These are phyloP conservation scores for Beauveria pseudobassiana DNA, from an alignment of 2,329 filamentous ascomycete species.

Conservation along the genomic window DNA sequence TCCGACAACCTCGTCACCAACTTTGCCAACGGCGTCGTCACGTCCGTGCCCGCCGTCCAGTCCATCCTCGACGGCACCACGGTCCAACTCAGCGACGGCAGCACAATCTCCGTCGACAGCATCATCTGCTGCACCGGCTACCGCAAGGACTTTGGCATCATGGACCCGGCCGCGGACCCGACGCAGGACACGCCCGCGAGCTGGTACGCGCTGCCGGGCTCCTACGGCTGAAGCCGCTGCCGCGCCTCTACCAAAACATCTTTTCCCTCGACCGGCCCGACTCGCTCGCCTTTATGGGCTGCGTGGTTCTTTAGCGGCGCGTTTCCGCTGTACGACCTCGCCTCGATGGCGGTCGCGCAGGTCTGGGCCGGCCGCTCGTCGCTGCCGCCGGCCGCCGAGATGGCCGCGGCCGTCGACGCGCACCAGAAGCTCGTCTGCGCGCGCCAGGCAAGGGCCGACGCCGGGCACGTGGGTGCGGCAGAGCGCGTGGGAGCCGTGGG, in stretches of 20 bases:
- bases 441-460: slow-evolving; percentile 21
- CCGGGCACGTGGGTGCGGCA: slow-evolving; percentile 22
- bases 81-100: slow-evolving; percentile 22
- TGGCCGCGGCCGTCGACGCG: slow-evolving; percentile 27
- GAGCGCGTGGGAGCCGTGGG: slow-evolving; percentile 30
- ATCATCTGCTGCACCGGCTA: slow-evolving; percentile 31
- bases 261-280: slow-evolving; percentile 35
- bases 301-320: slow-evolving; percentile 27
- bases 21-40: slow-evolving; percentile 29
- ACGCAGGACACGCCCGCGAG: slow-evolving; percentile 17
- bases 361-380: slow-evolving; percentile 31
- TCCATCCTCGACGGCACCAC: slow-evolving; percentile 20
- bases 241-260: slow-evolving; percentile 35
- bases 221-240: slow-evolving; percentile 22
- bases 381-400: slow-evolving; percentile 28
- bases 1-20: slow-evolving; percentile 23
- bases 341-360: slow-evolving; percentile 35
- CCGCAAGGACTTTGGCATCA: slow-evolving; percentile 19
- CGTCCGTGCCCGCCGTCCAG: slow-evolving; percentile 26
- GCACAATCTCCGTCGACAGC: slow-evolving; percentile 20
- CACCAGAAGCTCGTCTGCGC: slow-evolving; percentile 27
- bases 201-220: slow-evolving; percentile 20
- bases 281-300: slow-evolving; percentile 36
- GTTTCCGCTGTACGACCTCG: slow-evolving; percentile 33
- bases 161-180: slow-evolving; percentile 22